A percentile compares a stretch with the other conserved stretches of the same genome.
These are phyloP conservation scores for Euryodendron excelsum DNA, from an alignment of 148 eudicot genomes.

Conservation along the genomic window DNA sequence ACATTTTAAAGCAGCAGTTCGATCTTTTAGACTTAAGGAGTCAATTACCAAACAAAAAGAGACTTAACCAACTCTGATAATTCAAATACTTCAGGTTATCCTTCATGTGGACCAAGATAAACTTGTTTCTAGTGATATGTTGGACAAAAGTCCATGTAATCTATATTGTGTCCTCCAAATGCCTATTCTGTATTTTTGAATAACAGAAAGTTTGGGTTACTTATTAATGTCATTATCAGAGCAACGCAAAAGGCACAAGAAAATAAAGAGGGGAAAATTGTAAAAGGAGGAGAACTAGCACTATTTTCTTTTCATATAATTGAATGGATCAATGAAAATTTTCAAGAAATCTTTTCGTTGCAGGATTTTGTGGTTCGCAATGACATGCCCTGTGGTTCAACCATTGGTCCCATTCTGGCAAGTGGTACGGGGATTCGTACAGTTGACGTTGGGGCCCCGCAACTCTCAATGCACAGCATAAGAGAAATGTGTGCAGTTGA, in stretches of 20 bases:
- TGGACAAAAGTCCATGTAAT: background rate
- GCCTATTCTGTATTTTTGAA: background rate
- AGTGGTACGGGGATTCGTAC: slow-evolving; percentile 96
- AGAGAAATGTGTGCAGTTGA: slow-evolving; percentile 99
- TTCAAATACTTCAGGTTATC: background rate
- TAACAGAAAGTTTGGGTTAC: background rate
- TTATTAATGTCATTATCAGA: background rate
- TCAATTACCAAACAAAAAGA: background rate
- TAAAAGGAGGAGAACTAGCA: background rate
- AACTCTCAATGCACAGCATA: slow-evolving; percentile 96
- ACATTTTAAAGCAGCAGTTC: background rate
- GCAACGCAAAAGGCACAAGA: background rate
- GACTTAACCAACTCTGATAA: background rate
- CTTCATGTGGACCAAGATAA: background rate
- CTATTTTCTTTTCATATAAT: background rate
- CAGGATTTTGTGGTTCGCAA: slow-evolving; percentile 96
- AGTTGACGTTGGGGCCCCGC: slow-evolving; percentile 93
- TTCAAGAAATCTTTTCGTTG: background rate
- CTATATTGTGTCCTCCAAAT: background rate
- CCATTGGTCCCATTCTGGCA: slow-evolving; percentile 96
- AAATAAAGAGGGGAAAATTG: background rate
- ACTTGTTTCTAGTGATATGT: background rate
- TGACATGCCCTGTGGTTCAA: slow-evolving; percentile 94
- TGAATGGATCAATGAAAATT: background rate
- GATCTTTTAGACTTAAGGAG: background rate